Evolutionary conservation across 352 stramenopile species (phyloP).

Genomic region (Globisporangium irregulare): DNA sequence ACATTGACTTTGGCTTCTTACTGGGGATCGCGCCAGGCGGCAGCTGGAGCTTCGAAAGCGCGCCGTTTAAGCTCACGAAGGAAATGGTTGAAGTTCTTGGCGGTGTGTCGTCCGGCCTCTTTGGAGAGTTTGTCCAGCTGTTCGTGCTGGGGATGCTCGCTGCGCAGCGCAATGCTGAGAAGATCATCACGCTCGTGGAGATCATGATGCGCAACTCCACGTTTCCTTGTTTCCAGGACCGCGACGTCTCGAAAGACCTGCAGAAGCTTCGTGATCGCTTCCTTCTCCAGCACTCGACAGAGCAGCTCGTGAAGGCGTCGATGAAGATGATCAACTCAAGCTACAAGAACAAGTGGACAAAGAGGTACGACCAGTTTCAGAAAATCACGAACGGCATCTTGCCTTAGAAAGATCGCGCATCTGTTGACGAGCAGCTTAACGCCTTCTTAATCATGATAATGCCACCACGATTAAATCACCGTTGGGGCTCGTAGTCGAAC

Average conservation of each 20-base stretch:
- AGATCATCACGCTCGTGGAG: slow-evolving; percentile 66
- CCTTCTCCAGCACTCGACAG: slow-evolving; percentile 45
- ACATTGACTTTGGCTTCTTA: slow-evolving; percentile 98
- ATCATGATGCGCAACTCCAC: slow-evolving; percentile 86
- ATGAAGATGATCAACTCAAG: slow-evolving; percentile 91
- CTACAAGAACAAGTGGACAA: slow-evolving; percentile 92
- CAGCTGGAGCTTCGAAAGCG: slow-evolving; percentile 91
- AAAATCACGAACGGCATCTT: slow-evolving; percentile 89
- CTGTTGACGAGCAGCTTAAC: background rate
- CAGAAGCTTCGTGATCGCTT: slow-evolving; percentile 74
- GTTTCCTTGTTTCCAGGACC: slow-evolving; percentile 76
- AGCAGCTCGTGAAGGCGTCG: slow-evolving; percentile 66
- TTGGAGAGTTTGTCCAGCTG: slow-evolving; percentile 71
- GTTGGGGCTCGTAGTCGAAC: slow-evolving; percentile 74
- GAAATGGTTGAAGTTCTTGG: slow-evolving; percentile 94
- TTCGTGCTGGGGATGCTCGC: slow-evolving; percentile 53
- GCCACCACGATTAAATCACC: background rate
- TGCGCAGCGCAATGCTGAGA: slow-evolving; percentile 53
- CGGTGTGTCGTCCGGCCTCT: slow-evolving; percentile 44
- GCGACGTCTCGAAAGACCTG: slow-evolving; percentile 86
- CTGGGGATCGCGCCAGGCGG: slow-evolving; percentile 93
- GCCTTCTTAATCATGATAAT: slow-evolving; percentile 1
- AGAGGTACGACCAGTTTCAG: slow-evolving; percentile 94
- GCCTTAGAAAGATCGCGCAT: slow-evolving; percentile 29
- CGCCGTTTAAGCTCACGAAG: slow-evolving; percentile 95